Evolutionary conservation across 1,139 yeast genomes (phyloP).

Genomic region (Hanseniaspora sp.): DNA sequence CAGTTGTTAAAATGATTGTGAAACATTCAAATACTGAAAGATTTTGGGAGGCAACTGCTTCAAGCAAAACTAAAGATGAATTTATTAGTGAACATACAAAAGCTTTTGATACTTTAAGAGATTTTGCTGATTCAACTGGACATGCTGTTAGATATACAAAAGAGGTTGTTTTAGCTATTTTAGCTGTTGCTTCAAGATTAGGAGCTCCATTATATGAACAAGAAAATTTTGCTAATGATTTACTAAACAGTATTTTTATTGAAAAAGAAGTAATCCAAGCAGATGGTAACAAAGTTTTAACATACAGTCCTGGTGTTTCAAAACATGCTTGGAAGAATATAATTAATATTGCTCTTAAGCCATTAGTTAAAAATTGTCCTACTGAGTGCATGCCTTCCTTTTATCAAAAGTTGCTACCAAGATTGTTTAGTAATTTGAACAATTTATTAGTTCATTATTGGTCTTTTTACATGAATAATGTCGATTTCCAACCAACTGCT

Average conservation of each 20-base stretch:
- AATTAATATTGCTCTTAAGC: slow-evolving; percentile 78
- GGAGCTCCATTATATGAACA: slow-evolving; percentile 83
- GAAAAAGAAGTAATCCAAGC: slow-evolving; percentile 32
- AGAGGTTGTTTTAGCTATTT: slow-evolving; percentile 84
- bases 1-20: slow-evolving; percentile 83
- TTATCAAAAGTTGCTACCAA: slow-evolving; percentile 68
- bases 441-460: slow-evolving; percentile 58
- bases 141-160: slow-evolving; percentile 90
- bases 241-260: slow-evolving; percentile 46
- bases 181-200: slow-evolving; percentile 80
- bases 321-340: slow-evolving; percentile 96
- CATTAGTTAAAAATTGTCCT: slow-evolving; percentile 83
- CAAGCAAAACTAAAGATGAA: slow-evolving; percentile 86
- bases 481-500: slow-evolving; percentile 29
- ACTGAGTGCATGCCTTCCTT: slow-evolving; percentile 53
- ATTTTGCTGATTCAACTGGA: slow-evolving; percentile 97
- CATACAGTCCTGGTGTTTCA: slow-evolving; percentile 54
- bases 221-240: slow-evolving; percentile 61
- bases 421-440: slow-evolving; percentile 61
- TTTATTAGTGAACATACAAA: slow-evolving; percentile 89
- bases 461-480: slow-evolving; percentile 63
- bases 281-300: neutral
- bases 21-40: slow-evolving; percentile 79
- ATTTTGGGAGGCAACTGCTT: slow-evolving; percentile 97
- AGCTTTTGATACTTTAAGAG: slow-evolving; percentile 85